Evolutionary conservation across 2,329 filamentous ascomycete genomes (phyloP), one percentile per base, ranked within the genome.

Genomic region (Knufia petricola): DNA sequence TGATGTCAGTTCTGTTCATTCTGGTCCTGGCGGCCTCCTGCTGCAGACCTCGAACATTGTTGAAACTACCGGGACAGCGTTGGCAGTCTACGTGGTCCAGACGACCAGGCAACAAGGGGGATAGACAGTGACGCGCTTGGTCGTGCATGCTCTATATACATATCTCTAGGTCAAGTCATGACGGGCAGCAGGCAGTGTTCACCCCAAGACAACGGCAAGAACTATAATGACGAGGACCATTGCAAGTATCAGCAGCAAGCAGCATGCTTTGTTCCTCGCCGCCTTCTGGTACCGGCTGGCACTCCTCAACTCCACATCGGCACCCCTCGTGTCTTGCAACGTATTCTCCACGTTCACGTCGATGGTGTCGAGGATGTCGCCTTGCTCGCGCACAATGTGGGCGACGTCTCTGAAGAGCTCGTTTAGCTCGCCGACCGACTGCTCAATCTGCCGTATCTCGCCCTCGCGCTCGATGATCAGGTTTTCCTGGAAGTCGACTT

Each of bases 361-460:
- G 60, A 98, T 94, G 15, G 85, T 85, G 61, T 90, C 84, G 24
- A 98, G 73, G 66, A 86, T 80, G 59, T 87, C 85, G 44, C 92
- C 92, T 69, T 98, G 92, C 69, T 96, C 90, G 52, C 81, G 81
- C 44, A 98, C 89, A 66, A 98, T 95, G 66, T 95, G 88, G 40
- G 90, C 92, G n/a, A 98, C 88, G 70, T 98, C 90, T 54, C 89
- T 78, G 74, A 98, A 98, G 37, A 98, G 76, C 62, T 96, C 92
- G 61, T 98, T 98, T 54, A 98, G 72, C 61, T 98, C 92, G 48
- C 85, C 85, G 4, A 98, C 92, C 48, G 86, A 88, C 66, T 95
- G 89, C 70, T 96, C 92, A 60, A 98, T 98, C 64, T 94, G 94
- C 53, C 89, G 83, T 57, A 98, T 98, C 71, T 98, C 92, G 50